phyloP scores from a whole-genome alignment of 495 filamentous ascomycete genomes.

The Ramalina peruviana region DNA sequence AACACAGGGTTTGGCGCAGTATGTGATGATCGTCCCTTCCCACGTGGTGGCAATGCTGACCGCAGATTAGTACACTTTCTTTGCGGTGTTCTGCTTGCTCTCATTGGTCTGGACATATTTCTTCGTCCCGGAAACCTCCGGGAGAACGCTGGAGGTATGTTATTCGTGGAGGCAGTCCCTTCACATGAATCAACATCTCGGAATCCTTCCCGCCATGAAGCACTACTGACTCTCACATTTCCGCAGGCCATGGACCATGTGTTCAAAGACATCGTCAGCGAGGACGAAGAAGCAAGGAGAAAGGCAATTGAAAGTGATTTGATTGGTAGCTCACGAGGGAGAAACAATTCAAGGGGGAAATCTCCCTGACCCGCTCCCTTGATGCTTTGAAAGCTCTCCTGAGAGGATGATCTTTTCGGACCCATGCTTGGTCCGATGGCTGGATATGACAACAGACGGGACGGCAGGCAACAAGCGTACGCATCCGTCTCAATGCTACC shows the following conservation, averaged over 20 bases:
- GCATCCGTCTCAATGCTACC: no score
- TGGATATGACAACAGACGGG: no score
- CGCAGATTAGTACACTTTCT: slow-evolving; percentile 24
- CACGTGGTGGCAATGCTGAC: slow-evolving; percentile 1
- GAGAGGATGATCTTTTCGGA: no score
- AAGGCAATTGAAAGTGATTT: slow-evolving; percentile 27
- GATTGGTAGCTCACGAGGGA: slow-evolving; percentile 1
- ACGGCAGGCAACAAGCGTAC: no score
- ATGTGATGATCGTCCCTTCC: background rate
- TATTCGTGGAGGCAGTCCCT: slow-evolving; percentile 10
- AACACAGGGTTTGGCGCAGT: slow-evolving; percentile 38
- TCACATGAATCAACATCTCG: no score
- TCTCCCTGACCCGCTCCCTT: background rate
- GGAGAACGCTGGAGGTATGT: slow-evolving; percentile 35
- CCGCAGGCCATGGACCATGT: slow-evolving; percentile 31
- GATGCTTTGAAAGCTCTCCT: no score
- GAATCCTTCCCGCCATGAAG: no score
- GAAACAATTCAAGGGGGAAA: background rate
- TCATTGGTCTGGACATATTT: slow-evolving; percentile 37
- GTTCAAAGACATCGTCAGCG: slow-evolving; percentile 33
- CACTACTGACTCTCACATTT: no score
- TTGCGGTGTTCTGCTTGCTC: slow-evolving; percentile 43
- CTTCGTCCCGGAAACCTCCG: slow-evolving; percentile 45
- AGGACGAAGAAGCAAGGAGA: slow-evolving; percentile 25
- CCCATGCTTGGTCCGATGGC: no score